These are phyloP conservation scores for Fusarium sp. DNA, from an alignment of 2,329 filamentous ascomycete genomes.

Conservation along the genomic window DNA sequence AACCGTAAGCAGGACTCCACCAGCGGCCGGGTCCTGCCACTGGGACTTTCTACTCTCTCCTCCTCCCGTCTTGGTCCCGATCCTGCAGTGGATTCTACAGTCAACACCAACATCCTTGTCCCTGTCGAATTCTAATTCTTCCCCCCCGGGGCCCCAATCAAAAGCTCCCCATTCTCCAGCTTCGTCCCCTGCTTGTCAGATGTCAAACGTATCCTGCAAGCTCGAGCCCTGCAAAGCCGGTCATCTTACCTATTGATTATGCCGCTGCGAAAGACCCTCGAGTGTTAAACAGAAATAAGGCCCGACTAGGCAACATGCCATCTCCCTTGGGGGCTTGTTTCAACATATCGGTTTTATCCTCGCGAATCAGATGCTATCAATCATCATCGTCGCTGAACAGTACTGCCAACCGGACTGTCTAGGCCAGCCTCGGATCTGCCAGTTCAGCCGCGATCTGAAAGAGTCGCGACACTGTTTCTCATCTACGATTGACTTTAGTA, in stretches of 20 bases:
- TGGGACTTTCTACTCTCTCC: not conserved
- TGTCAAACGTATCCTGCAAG: constrained; percentile 31
- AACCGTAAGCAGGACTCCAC: constrained; percentile 38
- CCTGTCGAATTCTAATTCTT: not conserved
- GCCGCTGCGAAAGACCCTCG: not conserved
- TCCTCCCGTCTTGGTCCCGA: not conserved
- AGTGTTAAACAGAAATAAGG: constrained; percentile 35
- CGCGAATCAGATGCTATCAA: constrained; percentile 29
- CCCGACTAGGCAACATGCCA: constrained; percentile 42
- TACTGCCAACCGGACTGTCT: not conserved
- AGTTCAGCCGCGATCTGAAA: constrained; percentile 1
- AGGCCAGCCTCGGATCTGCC: not conserved
- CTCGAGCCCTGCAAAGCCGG: constrained; percentile 7
- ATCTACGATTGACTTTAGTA: constrained; percentile 15
- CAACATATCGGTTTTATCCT: constrained; percentile 12
- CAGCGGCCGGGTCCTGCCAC: constrained; percentile 36
- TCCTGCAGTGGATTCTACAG: too few relatives aligned
- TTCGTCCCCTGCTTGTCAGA: constrained; percentile 33
- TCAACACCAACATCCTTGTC: constrained; percentile 1
- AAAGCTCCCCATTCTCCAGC: constrained; percentile 31
- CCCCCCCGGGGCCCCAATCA: constrained; percentile 33
- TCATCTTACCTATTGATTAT: constrained; percentile 27
- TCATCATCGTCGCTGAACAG: not conserved
- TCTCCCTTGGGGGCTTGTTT: constrained; percentile 10
- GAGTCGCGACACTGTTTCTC: not conserved